Conservation (phyloP, 371 early-diverging fungal species). For the Mucor racemosus region DNA sequence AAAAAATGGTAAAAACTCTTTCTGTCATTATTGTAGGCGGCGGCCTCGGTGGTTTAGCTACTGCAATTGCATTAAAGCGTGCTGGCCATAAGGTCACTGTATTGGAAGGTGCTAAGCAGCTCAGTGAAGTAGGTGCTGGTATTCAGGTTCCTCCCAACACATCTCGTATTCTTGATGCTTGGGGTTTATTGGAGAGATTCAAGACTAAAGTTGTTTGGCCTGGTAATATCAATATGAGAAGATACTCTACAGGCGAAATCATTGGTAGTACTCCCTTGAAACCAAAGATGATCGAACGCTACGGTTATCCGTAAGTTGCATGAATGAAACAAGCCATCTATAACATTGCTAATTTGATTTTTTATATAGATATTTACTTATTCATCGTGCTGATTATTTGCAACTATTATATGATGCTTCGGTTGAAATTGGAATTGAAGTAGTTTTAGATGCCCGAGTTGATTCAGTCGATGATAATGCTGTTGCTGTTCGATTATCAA, state of each 20-base stretch:
- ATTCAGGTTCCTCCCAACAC: slow-evolving; percentile 40
- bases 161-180: slow-evolving; percentile 29
- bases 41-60: no score
- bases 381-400: slow-evolving; percentile 36
- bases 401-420: slow-evolving; percentile 29
- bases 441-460: slow-evolving; percentile 29
- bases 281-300: slow-evolving; percentile 30
- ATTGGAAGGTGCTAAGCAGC: slow-evolving; percentile 26
- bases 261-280: slow-evolving; percentile 30
- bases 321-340: background rate
- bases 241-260: slow-evolving; percentile 33
- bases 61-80: no score
- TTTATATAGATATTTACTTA: slow-evolving; percentile 27
- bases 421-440: slow-evolving; percentile 22
- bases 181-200: slow-evolving; percentile 27
- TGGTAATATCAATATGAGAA: slow-evolving; percentile 29
- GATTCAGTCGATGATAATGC: slow-evolving; percentile 22
- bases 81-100: no score
- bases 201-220: slow-evolving; percentile 36
- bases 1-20: no score
- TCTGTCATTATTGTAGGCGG: no score
- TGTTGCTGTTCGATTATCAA: slow-evolving; percentile 16
- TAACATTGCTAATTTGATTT: no score
- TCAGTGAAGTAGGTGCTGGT: slow-evolving; percentile 38
- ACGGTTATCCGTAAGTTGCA: slow-evolving; percentile 38